Evolutionary conservation across 306 rosid genomes (phyloP).

Genomic region (Medicago ruthenica): DNA sequence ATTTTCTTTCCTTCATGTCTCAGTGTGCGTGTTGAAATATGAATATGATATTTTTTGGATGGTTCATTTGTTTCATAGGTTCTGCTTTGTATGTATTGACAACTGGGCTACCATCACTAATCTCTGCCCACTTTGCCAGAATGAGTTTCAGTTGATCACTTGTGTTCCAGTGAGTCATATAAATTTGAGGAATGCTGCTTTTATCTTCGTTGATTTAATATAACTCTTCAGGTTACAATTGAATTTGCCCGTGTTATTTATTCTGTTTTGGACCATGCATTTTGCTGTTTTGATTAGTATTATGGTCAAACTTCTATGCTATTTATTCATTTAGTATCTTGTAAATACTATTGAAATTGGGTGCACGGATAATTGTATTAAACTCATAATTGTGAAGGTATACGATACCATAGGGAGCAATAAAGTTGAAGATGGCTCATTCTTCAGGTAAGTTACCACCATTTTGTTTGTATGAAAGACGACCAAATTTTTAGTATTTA

Average conservation of each 20-base stretch:
- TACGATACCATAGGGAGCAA: conserved; percentile 91
- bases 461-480: conserved; percentile 22
- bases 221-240: conserved; percentile 42
- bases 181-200: conserved; percentile 47
- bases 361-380: conserved; percentile 43
- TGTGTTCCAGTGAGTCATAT: conserved; percentile 95
- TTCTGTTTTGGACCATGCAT: conserved; percentile 34
- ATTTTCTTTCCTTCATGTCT: conserved; percentile 8
- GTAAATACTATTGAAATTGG: conserved; percentile 38
- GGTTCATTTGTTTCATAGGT: conserved; percentile 62
- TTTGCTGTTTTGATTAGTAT: conserved; percentile 28
- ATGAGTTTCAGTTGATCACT: conserved; percentile 94
- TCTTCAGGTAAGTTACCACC: conserved; percentile 57
- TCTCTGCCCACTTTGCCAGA: conserved; percentile 99
- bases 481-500: conserved; percentile 30
- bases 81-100: conserved; percentile 95
- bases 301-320: conserved; percentile 8
- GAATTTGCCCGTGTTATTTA: conserved; percentile 41
- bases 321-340: conserved; percentile 33
- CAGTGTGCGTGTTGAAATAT: conserved; percentile 19
- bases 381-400: conserved; percentile 66
- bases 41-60: conserved; percentile 36
- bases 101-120: conserved; percentile 98
- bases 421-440: conserved; percentile 78
- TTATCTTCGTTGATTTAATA: conserved; percentile 44